Evolutionary conservation across 805 yeast genomes (phyloP).

Genomic region (Peterozyma xylosa): DNA sequence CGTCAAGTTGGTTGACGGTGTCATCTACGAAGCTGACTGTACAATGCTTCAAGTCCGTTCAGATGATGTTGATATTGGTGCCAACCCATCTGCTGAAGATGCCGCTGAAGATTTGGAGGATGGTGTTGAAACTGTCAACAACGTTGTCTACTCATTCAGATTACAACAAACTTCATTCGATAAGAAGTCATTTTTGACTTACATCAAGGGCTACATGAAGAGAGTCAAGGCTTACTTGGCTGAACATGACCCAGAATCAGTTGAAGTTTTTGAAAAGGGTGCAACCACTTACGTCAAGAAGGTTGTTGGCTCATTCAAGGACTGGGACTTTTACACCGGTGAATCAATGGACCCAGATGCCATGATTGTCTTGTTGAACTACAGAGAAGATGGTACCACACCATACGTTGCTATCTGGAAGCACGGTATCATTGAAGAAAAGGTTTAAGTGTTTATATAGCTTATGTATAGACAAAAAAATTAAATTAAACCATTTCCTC

Average conservation of each 20-base stretch:
- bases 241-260: constrained; percentile 82
- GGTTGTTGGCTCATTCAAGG: constrained; percentile 90
- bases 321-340: constrained; percentile 99
- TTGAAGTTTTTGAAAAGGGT: constrained; percentile 92
- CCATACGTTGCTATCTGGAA: constrained; percentile 98
- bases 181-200: constrained; percentile 94
- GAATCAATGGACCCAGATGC: constrained; percentile 99
- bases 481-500: no score
- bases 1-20: constrained; percentile 77
- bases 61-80: constrained; percentile 96
- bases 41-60: constrained; percentile 76
- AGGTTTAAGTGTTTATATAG: constrained; percentile 53
- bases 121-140: constrained; percentile 88
- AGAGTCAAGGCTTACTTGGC: constrained; percentile 83
- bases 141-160: constrained; percentile 98
- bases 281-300: constrained; percentile 95
- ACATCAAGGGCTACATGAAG: constrained; percentile 99
- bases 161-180: constrained; percentile 92
- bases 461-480: no score
- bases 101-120: constrained; percentile 64
- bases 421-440: constrained; percentile 88
- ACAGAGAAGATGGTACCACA: constrained; percentile 99
- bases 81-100: constrained; percentile 97
- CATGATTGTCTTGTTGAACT: constrained; percentile 95
- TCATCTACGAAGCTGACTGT: constrained; percentile 95